Conservation (phyloP, 192 early-diverging fungal genomes). For the Coemansia sp. region DNA sequence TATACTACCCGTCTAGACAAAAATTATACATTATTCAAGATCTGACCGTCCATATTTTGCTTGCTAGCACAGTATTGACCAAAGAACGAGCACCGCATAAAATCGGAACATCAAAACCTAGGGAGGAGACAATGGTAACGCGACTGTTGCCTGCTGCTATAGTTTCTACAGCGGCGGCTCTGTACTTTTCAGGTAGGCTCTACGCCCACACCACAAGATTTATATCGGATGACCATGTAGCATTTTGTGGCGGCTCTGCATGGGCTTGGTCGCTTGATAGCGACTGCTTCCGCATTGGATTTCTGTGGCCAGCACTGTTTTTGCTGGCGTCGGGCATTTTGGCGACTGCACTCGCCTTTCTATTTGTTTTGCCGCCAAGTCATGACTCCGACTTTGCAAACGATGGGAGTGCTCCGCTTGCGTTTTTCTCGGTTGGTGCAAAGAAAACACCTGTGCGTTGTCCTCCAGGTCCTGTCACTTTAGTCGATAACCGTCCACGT, state of each 20-base stretch:
- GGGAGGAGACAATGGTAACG: too few species aligned
- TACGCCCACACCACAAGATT: not conserved
- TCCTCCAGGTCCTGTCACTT: constrained; percentile 13
- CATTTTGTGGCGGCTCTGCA: not conserved
- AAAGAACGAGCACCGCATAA: too few species aligned
- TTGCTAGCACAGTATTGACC: too few species aligned
- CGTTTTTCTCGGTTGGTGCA: not conserved
- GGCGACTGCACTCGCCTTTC: not conserved
- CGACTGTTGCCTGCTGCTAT: too few species aligned
- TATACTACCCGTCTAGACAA: too few species aligned
- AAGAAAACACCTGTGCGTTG: constrained; percentile 13
- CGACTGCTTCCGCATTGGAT: constrained; percentile 1
- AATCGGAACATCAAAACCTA: too few species aligned
- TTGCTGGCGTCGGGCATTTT: not conserved
- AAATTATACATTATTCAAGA: too few species aligned
- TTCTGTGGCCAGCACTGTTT: constrained; percentile 1
- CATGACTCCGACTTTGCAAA: not conserved
- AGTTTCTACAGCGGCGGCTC: not conserved
- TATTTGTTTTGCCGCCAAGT: not conserved
- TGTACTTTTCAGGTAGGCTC: not conserved
- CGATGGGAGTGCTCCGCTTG: not conserved
- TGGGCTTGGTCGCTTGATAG: constrained; percentile 3
- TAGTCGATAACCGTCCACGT: constrained; percentile 28
- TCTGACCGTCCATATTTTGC: too few species aligned
- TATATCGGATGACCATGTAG: not conserved